These are phyloP conservation scores for Pythium plurisporium DNA, from an alignment of 352 stramenopile species.

Conservation along the genomic window DNA sequence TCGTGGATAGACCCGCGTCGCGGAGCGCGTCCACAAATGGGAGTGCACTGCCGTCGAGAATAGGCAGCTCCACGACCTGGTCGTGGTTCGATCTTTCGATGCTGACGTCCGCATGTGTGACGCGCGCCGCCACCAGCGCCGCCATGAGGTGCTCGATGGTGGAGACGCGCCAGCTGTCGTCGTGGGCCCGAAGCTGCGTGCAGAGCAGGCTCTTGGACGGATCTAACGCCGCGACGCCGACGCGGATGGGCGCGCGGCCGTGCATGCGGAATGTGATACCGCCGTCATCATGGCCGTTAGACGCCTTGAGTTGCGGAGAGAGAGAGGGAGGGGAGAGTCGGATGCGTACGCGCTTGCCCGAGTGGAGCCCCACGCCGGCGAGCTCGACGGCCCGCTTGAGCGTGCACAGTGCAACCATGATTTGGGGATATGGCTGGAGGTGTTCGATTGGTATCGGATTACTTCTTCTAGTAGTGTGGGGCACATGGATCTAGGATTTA, in stretches of 20 bases:
- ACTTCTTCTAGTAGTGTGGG: no score
- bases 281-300: background rate
- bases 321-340: conserved; percentile 31
- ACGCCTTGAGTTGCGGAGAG: conserved; percentile 27
- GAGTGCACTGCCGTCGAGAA: conserved; percentile 61
- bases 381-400: conserved; percentile 44
- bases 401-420: no score
- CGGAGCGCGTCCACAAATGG: conserved; percentile 39
- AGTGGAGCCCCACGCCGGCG: conserved; percentile 58
- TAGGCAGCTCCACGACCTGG: conserved; percentile 40
- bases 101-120: conserved; percentile 46
- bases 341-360: conserved; percentile 29
- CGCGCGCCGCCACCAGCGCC: conserved; percentile 36
- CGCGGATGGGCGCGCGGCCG: conserved; percentile 17
- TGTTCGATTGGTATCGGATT: no score
- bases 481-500: background rate
- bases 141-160: conserved; percentile 74
- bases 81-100: conserved; percentile 8
- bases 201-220: conserved; percentile 46
- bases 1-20: conserved; percentile 30
- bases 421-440: no score
- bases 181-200: conserved; percentile 33
- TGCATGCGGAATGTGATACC: conserved; percentile 10
- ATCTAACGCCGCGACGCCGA: conserved; percentile 35
- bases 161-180: conserved; percentile 27